phyloP scores from a whole-genome alignment of 169 alveolate genomes.

The Neospora caninum region DNA sequence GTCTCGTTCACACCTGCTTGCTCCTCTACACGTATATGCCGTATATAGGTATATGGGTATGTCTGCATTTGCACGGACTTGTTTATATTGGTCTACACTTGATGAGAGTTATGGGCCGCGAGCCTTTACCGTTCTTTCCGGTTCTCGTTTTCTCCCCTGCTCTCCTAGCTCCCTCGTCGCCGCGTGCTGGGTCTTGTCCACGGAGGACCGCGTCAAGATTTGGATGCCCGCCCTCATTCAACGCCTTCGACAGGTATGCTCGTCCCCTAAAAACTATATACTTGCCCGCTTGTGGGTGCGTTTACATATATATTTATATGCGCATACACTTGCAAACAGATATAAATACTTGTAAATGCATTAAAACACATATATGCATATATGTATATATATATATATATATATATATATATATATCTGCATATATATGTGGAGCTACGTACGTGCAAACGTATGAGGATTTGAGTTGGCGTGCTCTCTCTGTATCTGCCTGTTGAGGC shows the following conservation, averaged over 20 bases:
- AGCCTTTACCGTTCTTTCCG: background rate
- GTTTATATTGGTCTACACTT: too few relatives aligned
- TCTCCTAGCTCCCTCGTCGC: slow-evolving; percentile 56
- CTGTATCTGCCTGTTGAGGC: too few relatives aligned
- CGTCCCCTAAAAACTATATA: background rate
- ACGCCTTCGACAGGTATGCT: slow-evolving; percentile 60
- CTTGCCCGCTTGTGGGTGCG: background rate
- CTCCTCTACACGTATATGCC: too few relatives aligned
- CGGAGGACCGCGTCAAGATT: slow-evolving; percentile 54
- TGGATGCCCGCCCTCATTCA: slow-evolving; percentile 70
- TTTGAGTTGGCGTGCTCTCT: too few relatives aligned
- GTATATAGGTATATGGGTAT: too few relatives aligned
- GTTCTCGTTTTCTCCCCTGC: background rate
- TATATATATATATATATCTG: too few relatives aligned
- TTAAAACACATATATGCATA: background rate
- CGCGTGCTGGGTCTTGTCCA: slow-evolving; percentile 64
- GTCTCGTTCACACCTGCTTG: too few relatives aligned
- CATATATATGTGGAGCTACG: too few relatives aligned
- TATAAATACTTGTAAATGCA: background rate
- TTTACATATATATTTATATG: background rate
- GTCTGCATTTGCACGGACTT: too few relatives aligned
- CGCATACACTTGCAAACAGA: background rate
- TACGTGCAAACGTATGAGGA: background rate
- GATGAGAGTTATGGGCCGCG: too few relatives aligned
- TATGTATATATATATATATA: background rate